Evolutionary conservation across 768 basidiomycete genomes (phyloP), one percentile per base, ranked within the genome.

Genomic region (Pleurotus djamor): DNA sequence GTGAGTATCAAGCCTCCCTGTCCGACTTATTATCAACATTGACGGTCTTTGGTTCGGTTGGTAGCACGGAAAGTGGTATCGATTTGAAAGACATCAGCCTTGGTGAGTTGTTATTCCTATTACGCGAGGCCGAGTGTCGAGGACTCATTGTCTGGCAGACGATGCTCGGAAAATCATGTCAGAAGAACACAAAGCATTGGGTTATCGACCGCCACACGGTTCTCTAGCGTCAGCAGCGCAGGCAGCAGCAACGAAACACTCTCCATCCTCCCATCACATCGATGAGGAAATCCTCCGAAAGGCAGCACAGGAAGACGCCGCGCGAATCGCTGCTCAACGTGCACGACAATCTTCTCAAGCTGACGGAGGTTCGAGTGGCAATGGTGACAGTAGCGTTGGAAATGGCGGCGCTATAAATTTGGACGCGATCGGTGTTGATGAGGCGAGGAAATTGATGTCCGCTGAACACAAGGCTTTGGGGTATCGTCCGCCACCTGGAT

Each of bases 401-500:
- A 41, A 41, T 41, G n/a, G 38, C n/a, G 38, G 38, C 9, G 38
- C 16, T 43, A 60, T 62, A 9, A 59, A 62, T 43, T 37, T 62
- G 16, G 56, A 59, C 8, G 47, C 52, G 28, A 57, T 62, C 45
- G 61, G 61, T 21, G 37, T 56, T 57, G 61, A 35, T 3, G 72
- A 74, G 41, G 72, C 73, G n/a, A 65, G 68, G 37, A 71, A 66
- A 54, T 57, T 74, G 56, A 71, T 72, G 72, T 73, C 72, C 2
- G 67, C 68, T 21, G 74, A 75, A 59, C 74, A 74, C 66, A 70
- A 70, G 45, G 70, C 70, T 0, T 64, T 76, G 14, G 74, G 74
- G 4, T 74, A 72, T 60, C 70, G 69, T 4, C 74, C 74, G 1
- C 73, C 73, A 10, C 61, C 69, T 10, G 73, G 70, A 36, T 73